These are phyloP conservation scores for Porphyrellus cyaneotinctus DNA, from an alignment of 768 basidiomycete genomes.

Conservation along the genomic window DNA sequence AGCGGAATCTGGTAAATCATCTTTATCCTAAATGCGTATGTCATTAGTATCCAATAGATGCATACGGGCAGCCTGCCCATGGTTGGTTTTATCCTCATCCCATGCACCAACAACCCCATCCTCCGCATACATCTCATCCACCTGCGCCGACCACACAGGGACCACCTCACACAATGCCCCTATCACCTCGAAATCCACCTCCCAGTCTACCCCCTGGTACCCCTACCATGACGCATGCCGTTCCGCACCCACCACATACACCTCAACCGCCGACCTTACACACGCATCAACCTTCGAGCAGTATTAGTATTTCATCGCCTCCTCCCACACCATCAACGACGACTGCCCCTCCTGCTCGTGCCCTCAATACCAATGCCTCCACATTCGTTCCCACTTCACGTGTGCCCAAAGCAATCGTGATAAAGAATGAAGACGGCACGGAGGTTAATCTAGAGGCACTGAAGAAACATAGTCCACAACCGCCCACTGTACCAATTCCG, in stretches of 20 bases:
- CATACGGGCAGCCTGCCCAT: slow-evolving; percentile 41
- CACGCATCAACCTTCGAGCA: slow-evolving; percentile 42
- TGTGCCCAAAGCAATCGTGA: slow-evolving; percentile 42
- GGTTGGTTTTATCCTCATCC: slow-evolving; percentile 37
- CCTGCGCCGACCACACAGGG: slow-evolving; percentile 35
- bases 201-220: slow-evolving; percentile 58
- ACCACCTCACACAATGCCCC: slow-evolving; percentile 51
- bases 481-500: slow-evolving; percentile 38
- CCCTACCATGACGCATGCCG: slow-evolving; percentile 61
- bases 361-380: slow-evolving; percentile 60
- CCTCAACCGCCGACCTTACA: slow-evolving; percentile 45
- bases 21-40: slow-evolving; percentile 2
- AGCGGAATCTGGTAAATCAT: neutral
- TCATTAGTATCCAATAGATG: slow-evolving; percentile 43
- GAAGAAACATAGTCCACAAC: slow-evolving; percentile 43
- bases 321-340: slow-evolving; percentile 64
- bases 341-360: slow-evolving; percentile 34
- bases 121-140: slow-evolving; percentile 42
- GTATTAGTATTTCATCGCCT: slow-evolving; percentile 49
- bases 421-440: slow-evolving; percentile 62
- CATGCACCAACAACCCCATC: slow-evolving; percentile 41
- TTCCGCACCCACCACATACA: slow-evolving; percentile 43
- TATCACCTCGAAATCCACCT: slow-evolving; percentile 66
- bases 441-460: slow-evolving; percentile 59
- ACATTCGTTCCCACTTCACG: slow-evolving; percentile 59